A percentile compares a stretch with the other conserved stretches of the same genome.
phyloP scores from a whole-genome alignment of 805 yeast species.

The Metschnikowia proteae region DNA sequence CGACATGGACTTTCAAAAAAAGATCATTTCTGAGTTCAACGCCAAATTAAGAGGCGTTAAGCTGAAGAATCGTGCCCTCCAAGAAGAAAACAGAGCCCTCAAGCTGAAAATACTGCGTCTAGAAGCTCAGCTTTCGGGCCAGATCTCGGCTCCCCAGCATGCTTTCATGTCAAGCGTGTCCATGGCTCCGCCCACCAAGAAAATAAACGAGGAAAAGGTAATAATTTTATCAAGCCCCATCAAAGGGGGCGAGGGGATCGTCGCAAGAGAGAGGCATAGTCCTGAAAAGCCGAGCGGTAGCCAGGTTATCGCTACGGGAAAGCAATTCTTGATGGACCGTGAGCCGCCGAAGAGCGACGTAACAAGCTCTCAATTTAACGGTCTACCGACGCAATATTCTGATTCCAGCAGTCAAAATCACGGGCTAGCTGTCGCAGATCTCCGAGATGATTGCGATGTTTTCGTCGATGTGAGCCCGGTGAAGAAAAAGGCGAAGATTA shows the following conservation, averaged over 20 bases:
- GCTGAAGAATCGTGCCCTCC: slow-evolving; percentile 8
- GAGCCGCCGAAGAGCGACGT: slow-evolving; percentile 6
- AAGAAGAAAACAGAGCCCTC: slow-evolving; percentile 11
- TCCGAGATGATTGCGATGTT: not conserved
- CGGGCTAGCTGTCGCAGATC: not conserved
- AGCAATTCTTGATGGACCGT: not conserved
- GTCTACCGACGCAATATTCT: slow-evolving; percentile 21
- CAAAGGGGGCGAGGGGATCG: not conserved
- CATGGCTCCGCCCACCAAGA: slow-evolving; percentile 7
- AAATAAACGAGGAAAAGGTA: not conserved
- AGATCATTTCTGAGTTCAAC: slow-evolving; percentile 16
- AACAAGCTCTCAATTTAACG: slow-evolving; percentile 20
- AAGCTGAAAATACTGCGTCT: slow-evolving; percentile 5
- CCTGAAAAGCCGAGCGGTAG: not conserved
- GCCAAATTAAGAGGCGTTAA: slow-evolving; percentile 13
- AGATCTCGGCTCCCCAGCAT: not conserved
- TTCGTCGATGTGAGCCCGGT: slow-evolving; percentile 3
- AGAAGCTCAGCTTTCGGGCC: slow-evolving; percentile 1
- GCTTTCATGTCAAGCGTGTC: slow-evolving; percentile 4
- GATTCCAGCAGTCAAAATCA: slow-evolving; percentile 13
- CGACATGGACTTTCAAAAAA: slow-evolving; percentile 8
- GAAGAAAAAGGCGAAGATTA: not conserved
- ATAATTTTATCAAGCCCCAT: slow-evolving; percentile 17
- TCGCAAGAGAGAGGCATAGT: not conserved
- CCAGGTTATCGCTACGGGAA: not conserved